Base-by-base conservation (phyloP, 2,329 filamentous ascomycete species). In the Pezicula rhizophila region DNA sequence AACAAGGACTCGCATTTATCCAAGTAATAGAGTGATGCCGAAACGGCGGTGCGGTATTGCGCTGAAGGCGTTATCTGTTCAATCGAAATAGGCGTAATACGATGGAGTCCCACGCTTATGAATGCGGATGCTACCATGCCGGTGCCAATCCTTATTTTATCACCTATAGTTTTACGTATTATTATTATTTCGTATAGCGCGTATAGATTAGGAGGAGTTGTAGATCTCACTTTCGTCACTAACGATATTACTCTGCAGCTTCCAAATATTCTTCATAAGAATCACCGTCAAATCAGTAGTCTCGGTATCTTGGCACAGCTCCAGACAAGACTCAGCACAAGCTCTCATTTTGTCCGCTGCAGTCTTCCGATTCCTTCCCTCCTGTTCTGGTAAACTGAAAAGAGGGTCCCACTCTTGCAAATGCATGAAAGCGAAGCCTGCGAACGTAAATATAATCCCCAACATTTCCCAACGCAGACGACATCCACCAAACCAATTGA, bases 391-490 rank as follows among this genome's bases (percentile, higher is more conserved):
- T 18, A 28, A 28, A 39, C 35, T 18, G 26, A 51, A 51, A 20
- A 51, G 4, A 4, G 40, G 34, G 35, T 51, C 49, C 41, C 46
- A 44, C 5, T 51, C 49, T 15, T 48, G 40, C n/a, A 34, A 20
- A 18, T 15, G 15, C 17, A 18, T 14, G 20, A 18, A 48, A 12
- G 40, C 49, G 8, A 45, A 26, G 15, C 49, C 49, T 26, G 49
- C 34, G 26, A 46, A 42, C 17, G 46, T 41, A 31, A 48, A 49
- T 15, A 46, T n/a, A 12, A 45, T 28, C 4, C 49, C 49, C 17
- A 52, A n/a, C 20, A 52, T 41, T 17, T 52, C 49, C 49, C 46
- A 52, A 23, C 46, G 34, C 4, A 52, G 31, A 11, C 49, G 44
- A 12, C 28, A 17, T 8, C 49, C 49, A 37, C 38, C 40, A 18